These are phyloP conservation scores for Vishniacozyma victoriae DNA, from an alignment of 768 basidiomycete genomes.

Conservation along the genomic window DNA sequence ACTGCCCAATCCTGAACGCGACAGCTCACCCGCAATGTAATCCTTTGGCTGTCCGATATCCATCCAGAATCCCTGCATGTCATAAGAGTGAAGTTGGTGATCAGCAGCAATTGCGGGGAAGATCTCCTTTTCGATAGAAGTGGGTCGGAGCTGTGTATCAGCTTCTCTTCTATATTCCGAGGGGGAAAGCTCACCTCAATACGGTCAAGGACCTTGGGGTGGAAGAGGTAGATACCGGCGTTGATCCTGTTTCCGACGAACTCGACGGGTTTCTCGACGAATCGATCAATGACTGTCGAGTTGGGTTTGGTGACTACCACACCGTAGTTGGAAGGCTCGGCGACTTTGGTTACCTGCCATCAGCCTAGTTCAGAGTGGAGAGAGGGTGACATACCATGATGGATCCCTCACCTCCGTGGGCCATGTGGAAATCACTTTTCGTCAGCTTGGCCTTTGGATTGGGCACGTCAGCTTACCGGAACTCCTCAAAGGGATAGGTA, in stretches of 20 bases:
- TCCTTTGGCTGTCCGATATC: conserved; percentile 53
- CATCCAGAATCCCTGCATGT: conserved; percentile 53
- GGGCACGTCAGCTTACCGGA: conserved; percentile 37
- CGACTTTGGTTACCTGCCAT: conserved; percentile 53
- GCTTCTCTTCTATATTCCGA: neutral
- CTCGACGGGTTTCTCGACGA: conserved; percentile 53
- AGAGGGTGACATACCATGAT: too few relatives aligned
- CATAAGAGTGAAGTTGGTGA: conserved; percentile 51
- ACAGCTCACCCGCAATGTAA: conserved; percentile 37
- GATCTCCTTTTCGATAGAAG: conserved; percentile 52
- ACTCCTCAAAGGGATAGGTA: conserved; percentile 52
- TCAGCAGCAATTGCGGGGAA: conserved; percentile 51
- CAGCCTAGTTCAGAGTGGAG: too few relatives aligned
- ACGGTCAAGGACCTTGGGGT: conserved; percentile 51
- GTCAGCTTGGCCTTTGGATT: conserved; percentile 3
- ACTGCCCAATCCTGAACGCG: neutral
- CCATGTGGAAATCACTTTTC: conserved; percentile 50
- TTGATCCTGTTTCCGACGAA: conserved; percentile 54
- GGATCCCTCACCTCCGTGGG: conserved; percentile 51
- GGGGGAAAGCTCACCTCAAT: conserved; percentile 50
- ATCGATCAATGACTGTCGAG: conserved; percentile 51
- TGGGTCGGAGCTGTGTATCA: conserved; percentile 48
- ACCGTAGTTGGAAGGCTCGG: conserved; percentile 52
- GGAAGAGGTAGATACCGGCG: conserved; percentile 55
- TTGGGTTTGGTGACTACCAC: conserved; percentile 51